Base-by-base conservation (phyloP, 306 rosid genomes). In the Ochetophila trinervis region DNA sequence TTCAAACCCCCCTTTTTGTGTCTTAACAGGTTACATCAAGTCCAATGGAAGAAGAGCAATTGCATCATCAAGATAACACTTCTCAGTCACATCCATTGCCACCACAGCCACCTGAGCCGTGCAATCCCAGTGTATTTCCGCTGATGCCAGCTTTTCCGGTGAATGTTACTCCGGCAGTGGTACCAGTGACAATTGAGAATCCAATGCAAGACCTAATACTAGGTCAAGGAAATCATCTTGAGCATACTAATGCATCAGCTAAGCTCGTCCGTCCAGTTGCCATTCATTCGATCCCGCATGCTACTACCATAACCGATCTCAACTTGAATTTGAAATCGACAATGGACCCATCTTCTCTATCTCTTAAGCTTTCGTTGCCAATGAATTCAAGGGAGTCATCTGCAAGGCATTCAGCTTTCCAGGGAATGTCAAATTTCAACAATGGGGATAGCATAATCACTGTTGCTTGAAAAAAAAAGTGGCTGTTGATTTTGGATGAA, bases 311-410 rank as follows among this genome's bases (percentile, higher is more conserved):
- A 8, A 51, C 86, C 3, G 81, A 79, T 66, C 60, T 73, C 23
- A 73, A 74, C 68, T 62, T 80, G 53, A 78, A 80, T 60, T 74
- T 71, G 48, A 84, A 75, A 50, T 68, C 88, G 20, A 14, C 82
- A 2, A 58, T 67, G 34, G 96, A 87, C 36, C 68, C 86, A 3
- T 85, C 89, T 18, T 57, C 79, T n/a, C 82, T 93, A 35, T 81
- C 94, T 52, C 96, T 93, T 17, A 85, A 88, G 34, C 82, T 94
- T 49, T 83, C 96, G 66, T 82, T 90, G 83, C 80, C 87, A 17
- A 75, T 88, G 44, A 86, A 85, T 67, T 85, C 84, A 3, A 76
- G 84, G 65, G 94, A 79, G 13, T 66, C 83, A 24, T 66, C 90
- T 8, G 72, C 91, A 51, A 84, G 86, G 79, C 95, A 69, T 62